phyloP scores from a whole-genome alignment of 305 asterid species.

The Fraxinus sp. region DNA sequence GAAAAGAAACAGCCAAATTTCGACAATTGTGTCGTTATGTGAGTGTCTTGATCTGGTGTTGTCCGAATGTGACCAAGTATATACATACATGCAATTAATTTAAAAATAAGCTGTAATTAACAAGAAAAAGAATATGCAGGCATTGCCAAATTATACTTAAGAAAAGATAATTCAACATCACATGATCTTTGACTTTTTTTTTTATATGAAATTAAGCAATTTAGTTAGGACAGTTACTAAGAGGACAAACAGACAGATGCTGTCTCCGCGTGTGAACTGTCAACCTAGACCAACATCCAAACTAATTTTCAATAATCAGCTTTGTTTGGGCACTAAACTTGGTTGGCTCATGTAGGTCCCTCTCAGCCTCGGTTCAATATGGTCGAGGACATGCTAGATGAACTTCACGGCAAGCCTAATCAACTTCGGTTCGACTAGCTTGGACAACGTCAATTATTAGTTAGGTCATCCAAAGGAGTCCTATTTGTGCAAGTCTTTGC shows the following conservation, averaged over 20 bases:
- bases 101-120: neutral
- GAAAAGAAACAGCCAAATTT: neutral
- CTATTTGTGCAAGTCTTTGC: neutral
- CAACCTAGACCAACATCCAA: neutral
- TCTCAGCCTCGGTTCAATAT: neutral
- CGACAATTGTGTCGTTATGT: constrained; percentile 33
- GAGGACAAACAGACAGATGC: constrained; percentile 1
- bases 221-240: neutral
- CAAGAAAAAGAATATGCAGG: neutral
- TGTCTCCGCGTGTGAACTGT: neutral
- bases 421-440: neutral
- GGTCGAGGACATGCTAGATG: neutral
- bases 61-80: neutral
- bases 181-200: neutral
- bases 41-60: constrained; percentile 1
- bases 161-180: neutral
- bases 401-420: neutral
- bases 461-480: neutral
- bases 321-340: neutral
- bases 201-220: neutral
- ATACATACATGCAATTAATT: neutral
- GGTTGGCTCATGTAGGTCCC: neutral
- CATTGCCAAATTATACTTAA: neutral
- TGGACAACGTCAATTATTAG: neutral
- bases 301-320: neutral